Conservation (phyloP, 2,329 filamentous ascomycete species). For the Onygenales sp. region DNA sequence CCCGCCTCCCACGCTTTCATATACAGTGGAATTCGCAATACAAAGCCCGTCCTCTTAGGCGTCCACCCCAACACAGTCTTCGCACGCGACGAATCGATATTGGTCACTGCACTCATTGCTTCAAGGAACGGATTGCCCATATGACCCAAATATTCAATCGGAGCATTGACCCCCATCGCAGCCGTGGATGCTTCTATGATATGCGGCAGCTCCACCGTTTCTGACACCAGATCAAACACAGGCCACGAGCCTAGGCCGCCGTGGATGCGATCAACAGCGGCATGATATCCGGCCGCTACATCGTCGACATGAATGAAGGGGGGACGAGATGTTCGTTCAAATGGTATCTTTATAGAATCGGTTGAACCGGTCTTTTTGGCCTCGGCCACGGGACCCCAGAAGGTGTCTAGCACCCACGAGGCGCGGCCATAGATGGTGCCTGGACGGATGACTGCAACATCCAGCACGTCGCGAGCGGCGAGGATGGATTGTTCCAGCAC, state of each 20-base stretch:
- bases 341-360: constrained; percentile 13
- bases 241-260: constrained; percentile 22
- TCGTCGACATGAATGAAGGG: constrained; percentile 32
- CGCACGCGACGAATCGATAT: constrained; percentile 18
- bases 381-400: constrained; percentile 18
- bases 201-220: constrained; percentile 22
- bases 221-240: constrained; percentile 28
- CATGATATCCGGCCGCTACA: constrained; percentile 22
- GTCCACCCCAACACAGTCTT: constrained; percentile 25
- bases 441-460: constrained; percentile 25
- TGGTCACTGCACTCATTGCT: constrained; percentile 18
- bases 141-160: constrained; percentile 17
- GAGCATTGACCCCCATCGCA: constrained; percentile 8
- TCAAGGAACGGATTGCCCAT: constrained; percentile 17
- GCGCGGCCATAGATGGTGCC: constrained; percentile 27
- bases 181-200: constrained; percentile 17
- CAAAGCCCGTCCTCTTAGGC: constrained; percentile 19
- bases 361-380: constrained; percentile 14
- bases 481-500: constrained; percentile 25
- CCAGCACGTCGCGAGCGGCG: constrained; percentile 19
- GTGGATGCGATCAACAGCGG: constrained; percentile 22
- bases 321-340: constrained; percentile 14
- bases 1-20: neutral
- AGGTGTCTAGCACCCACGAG: constrained; percentile 19
- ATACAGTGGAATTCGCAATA: constrained; percentile 9